Evolutionary conservation across 2,329 filamentous ascomycete genomes (phyloP), one percentile per base, ranked within the genome.

Genomic region (Aaosphaeria pasadenensis): DNA sequence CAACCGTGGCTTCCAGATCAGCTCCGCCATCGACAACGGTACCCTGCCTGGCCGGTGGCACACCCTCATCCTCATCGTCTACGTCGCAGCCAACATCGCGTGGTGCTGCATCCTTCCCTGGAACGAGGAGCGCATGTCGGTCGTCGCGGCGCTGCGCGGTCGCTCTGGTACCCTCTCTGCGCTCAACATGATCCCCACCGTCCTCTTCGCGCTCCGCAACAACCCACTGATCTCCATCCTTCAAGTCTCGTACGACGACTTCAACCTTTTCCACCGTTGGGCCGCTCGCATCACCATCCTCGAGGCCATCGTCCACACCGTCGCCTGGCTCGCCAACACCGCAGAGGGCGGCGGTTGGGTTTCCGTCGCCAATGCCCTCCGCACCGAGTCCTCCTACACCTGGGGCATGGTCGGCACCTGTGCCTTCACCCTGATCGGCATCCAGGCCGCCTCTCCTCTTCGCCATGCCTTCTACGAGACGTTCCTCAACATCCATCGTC

Each of bases 401-500:
- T 86, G 74, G 68, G 87, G 86, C 39, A 78, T 83, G 60, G 73
- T 85, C 29, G 85, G 79, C 41, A 72, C 71, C 11, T 67, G 81
- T 43, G 78, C 81, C 35, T 81, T 96, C 64, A 59, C 82, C 38
- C 66, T 88, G 40, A 76, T 97, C 41, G 63, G 88, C 46, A 62
- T 95, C 44, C 76, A 86, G 30, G 86, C 90, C 7, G 75, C 88
- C 46, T 92, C 90, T 2, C 87, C 91, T 0, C 66, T 99, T 44
- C 86, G 94, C 52, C 92, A 96, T 70, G 91, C 91, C 36, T 96
- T 96, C 68, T 99, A 99, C 74, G 94, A 99, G 74, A 95, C 90
- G 1, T 99, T 99, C 74, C 80, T 97, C 59, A 89, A 88, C 66
- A 72, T 87, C 30, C 94, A 97, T 73, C 91, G 95, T 58, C 69